These are phyloP conservation scores for Jaapia argillacea DNA, from an alignment of 768 basidiomycete species.

Conservation along the genomic window DNA sequence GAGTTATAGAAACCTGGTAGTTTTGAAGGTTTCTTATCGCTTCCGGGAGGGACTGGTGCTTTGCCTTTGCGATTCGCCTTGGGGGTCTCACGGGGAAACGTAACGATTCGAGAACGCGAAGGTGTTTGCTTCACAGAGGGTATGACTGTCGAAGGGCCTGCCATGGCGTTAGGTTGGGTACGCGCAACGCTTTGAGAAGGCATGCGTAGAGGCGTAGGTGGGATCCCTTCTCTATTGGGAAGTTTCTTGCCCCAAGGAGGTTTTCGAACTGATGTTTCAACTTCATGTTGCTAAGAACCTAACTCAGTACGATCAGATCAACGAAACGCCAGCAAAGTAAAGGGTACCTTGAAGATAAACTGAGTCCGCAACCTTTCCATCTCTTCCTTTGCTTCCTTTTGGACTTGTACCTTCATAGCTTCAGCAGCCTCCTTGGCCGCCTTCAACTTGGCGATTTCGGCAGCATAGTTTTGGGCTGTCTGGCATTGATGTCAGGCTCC, in stretches of 20 bases:
- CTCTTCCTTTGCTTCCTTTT: slow-evolving; percentile 57
- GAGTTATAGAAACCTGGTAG: slow-evolving; percentile 18
- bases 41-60: too few relatives aligned
- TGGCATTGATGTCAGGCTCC: slow-evolving; percentile 13
- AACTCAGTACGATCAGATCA: neutral
- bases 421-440: slow-evolving; percentile 53
- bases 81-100: neutral
- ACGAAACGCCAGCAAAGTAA: neutral
- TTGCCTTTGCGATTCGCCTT: too few relatives aligned
- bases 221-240: too few relatives aligned
- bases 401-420: slow-evolving; percentile 39
- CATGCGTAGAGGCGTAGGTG: too few relatives aligned
- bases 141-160: too few relatives aligned
- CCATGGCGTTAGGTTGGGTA: too few relatives aligned
- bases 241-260: slow-evolving; percentile 32
- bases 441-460: slow-evolving; percentile 46
- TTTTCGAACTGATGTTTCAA: slow-evolving; percentile 47
- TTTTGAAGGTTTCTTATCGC: slow-evolving; percentile 11
- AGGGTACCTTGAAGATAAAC: slow-evolving; percentile 52
- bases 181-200: slow-evolving; percentile 29
- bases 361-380: slow-evolving; percentile 63
- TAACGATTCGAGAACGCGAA: neutral
- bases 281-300: slow-evolving; percentile 48
- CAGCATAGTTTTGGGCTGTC: slow-evolving; percentile 49
- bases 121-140: neutral